Conservation (phyloP, 2,329 filamentous ascomycete genomes). For the Penicillium brasilianum region DNA sequence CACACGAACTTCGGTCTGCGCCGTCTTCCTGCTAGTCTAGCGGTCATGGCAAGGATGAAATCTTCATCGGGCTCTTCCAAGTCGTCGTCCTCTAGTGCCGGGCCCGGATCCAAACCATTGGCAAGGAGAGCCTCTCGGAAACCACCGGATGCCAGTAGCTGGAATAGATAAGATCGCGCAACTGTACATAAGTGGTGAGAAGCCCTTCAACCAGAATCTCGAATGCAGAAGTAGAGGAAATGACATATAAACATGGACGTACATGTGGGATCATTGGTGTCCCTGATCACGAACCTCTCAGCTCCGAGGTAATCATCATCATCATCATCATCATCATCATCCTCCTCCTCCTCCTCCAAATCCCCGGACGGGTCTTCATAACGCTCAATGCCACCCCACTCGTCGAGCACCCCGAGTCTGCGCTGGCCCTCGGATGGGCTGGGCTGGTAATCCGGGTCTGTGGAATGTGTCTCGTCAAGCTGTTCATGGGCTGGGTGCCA, state of each 20-base stretch:
- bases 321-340: constrained; percentile 39
- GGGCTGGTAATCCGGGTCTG: constrained; percentile 27
- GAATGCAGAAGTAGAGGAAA: no score
- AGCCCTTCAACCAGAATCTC: neutral
- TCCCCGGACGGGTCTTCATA: neutral
- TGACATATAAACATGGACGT: constrained; percentile 5
- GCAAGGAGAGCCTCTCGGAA: constrained; percentile 57
- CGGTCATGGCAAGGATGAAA: constrained; percentile 37
- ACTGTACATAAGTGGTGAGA: constrained; percentile 31
- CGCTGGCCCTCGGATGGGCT: neutral
- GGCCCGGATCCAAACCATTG: constrained; percentile 33
- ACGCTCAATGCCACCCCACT: constrained; percentile 17
- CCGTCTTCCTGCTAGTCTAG: constrained; percentile 54
- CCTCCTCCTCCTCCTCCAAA: constrained; percentile 7
- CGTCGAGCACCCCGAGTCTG: neutral
- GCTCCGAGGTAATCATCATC: constrained; percentile 20
- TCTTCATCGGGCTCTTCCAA: constrained; percentile 40
- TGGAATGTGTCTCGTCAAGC: constrained; percentile 43
- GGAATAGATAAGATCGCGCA: constrained; percentile 54
- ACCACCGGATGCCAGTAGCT: constrained; percentile 59
- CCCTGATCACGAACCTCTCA: constrained; percentile 35
- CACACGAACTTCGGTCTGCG: constrained; percentile 59
- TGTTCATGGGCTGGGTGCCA: constrained; percentile 47
- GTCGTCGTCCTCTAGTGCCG: constrained; percentile 30
- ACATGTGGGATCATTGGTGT: constrained; percentile 32